Percentiles rank a stretch among this genome's conserved stretches.
Evolutionary conservation across 257 asterid genomes (phyloP).

Genomic region (Solanum pinnatisectum): DNA sequence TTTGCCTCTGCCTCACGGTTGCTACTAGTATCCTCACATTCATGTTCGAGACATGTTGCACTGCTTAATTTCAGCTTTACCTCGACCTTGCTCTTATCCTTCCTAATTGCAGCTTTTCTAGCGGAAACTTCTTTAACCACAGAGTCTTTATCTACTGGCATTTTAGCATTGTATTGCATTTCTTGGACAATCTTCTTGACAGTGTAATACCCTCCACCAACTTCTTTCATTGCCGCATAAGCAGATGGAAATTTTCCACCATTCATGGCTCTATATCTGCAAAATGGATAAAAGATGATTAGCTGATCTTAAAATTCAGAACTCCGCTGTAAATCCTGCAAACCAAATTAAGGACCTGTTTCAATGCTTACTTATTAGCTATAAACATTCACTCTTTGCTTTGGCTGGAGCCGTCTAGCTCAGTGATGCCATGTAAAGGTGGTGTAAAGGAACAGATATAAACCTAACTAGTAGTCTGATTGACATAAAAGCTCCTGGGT

Average conservation of each 20-base stretch:
- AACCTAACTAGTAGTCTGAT: background rate
- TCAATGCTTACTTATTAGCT: background rate
- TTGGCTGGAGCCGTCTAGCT: background rate
- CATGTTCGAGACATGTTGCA: background rate
- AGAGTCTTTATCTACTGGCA: constrained; percentile 3
- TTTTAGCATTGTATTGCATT: constrained; percentile 34
- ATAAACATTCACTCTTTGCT: background rate
- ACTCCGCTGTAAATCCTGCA: background rate
- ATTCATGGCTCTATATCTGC: constrained; percentile 62
- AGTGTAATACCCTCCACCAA: constrained; percentile 57
- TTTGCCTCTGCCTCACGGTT: background rate
- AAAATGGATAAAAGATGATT: background rate
- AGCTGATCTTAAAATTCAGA: background rate
- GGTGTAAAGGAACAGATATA: background rate
- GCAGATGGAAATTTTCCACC: constrained; percentile 73
- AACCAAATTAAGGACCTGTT: background rate
- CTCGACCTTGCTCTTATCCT: constrained; percentile 5
- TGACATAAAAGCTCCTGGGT: background rate
- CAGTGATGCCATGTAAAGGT: background rate
- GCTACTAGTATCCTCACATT: background rate
- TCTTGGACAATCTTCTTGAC: constrained; percentile 46
- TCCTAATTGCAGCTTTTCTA: constrained; percentile 9
- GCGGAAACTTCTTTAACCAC: background rate
- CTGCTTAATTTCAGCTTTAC: background rate
- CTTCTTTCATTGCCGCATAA: constrained; percentile 21